Percentiles rank a stretch among this genome's conserved stretches.
Evolutionary conservation across 139 green algal genomes (phyloP).

Genomic region (Dunaliella sp.): DNA sequence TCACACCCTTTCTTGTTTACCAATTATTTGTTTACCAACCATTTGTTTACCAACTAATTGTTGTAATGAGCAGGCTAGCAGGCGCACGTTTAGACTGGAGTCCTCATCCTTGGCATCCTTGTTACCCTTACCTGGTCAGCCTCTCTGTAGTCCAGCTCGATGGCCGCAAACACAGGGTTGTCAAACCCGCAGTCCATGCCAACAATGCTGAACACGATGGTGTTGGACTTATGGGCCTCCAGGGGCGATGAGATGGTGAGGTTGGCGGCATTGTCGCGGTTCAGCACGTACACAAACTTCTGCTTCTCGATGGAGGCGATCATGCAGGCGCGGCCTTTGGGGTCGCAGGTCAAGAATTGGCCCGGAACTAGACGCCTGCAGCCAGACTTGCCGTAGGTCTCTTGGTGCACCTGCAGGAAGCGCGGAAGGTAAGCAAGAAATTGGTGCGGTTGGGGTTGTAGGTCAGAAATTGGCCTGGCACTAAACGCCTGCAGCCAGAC

Average conservation of each 20-base stretch:
- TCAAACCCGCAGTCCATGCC: conserved; percentile 97
- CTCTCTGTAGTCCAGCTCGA: conserved; percentile 96
- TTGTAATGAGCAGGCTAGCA: no score
- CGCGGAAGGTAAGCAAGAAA: no score
- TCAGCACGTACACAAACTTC: conserved; percentile 99
- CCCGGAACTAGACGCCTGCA: conserved; percentile 93
- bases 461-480: conserved; percentile 92
- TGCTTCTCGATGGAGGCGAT: conserved; percentile 94
- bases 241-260: conserved; percentile 97
- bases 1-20: no score
- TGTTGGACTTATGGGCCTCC: conserved; percentile 93
- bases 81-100: no score
- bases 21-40: no score
- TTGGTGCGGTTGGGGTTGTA: conserved; percentile 94
- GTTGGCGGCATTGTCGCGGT: conserved; percentile 88
- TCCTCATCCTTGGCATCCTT: no score
- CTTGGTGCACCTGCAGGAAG: conserved; percentile 94
- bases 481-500: conserved; percentile 88
- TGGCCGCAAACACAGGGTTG: conserved; percentile 97
- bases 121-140: conserved; percentile 72
- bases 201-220: conserved; percentile 78
- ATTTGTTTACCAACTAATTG: no score
- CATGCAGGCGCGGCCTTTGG: conserved; percentile 93
- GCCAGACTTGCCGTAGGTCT: conserved; percentile 95
- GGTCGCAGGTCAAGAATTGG: conserved; percentile 89